phyloP scores from a whole-genome alignment of 306 rosid genomes.

The Leucaena leucocephala region DNA sequence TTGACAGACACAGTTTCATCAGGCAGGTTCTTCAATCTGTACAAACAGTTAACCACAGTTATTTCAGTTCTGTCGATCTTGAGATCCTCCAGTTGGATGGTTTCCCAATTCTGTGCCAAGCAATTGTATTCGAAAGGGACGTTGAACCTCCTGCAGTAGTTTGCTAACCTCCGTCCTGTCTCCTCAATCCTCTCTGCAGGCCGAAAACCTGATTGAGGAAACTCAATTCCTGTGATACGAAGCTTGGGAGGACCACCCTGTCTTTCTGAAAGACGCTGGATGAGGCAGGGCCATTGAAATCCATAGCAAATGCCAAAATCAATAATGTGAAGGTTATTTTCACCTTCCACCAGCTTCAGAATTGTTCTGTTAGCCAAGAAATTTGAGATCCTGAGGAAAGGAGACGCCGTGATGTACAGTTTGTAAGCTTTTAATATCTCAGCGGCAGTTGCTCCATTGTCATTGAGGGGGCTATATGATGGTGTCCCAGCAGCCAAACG shows the following conservation, averaged over 20 bases:
- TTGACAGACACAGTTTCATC: constrained; percentile 59
- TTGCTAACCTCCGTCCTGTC: constrained; percentile 58
- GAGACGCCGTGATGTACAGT: constrained; percentile 58
- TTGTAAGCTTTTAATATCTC: constrained; percentile 65
- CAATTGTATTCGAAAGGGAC: constrained; percentile 63
- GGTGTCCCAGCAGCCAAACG: constrained; percentile 62
- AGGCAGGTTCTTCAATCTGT: constrained; percentile 59
- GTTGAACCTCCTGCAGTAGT: constrained; percentile 64
- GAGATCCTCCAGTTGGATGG: constrained; percentile 60
- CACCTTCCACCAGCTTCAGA: constrained; percentile 42
- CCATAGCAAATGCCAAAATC: constrained; percentile 82
- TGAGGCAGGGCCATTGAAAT: constrained; percentile 83
- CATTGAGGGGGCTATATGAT: constrained; percentile 22
- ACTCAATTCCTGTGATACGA: constrained; percentile 69
- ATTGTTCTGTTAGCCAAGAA: constrained; percentile 65
- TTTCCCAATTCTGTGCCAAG: constrained; percentile 79
- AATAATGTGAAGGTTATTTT: constrained; percentile 58
- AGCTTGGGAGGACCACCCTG: constrained; percentile 68
- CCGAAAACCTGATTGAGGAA: constrained; percentile 75
- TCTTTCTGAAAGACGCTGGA: constrained; percentile 67
- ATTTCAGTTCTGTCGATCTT: constrained; percentile 53
- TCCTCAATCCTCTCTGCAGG: constrained; percentile 76
- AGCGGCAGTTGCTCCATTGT: constrained; percentile 47
- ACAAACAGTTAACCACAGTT: constrained; percentile 65
- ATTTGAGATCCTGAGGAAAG: constrained; percentile 63